Evolutionary conservation across 2,329 filamentous ascomycete species (phyloP).

Genomic region (Diplodia seriata): DNA sequence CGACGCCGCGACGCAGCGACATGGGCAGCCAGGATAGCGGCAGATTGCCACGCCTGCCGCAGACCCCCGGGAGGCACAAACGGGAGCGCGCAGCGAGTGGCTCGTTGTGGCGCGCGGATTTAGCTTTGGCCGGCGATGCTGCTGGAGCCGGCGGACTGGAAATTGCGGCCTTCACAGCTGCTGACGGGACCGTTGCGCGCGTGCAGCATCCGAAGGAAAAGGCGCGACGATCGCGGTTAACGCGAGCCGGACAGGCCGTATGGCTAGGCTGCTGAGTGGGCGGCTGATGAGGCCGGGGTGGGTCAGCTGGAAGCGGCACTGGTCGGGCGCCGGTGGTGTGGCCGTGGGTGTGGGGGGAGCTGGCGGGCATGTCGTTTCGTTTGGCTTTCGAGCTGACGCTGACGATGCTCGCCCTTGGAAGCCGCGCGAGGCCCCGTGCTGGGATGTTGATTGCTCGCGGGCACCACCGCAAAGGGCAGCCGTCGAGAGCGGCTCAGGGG

Average conservation of each 20-base stretch:
- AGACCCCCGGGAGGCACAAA: slow-evolving; percentile 7
- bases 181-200: slow-evolving; percentile 23
- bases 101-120: slow-evolving; percentile 9
- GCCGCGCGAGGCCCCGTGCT: slow-evolving; percentile 15
- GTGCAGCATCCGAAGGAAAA: slow-evolving; percentile 24
- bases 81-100: slow-evolving; percentile 12
- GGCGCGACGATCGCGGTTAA: slow-evolving; percentile 25
- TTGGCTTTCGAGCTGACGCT: slow-evolving; percentile 18
- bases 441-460: not conserved
- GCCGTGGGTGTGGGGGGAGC: slow-evolving; percentile 1
- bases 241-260: slow-evolving; percentile 19
- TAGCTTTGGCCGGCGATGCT: not conserved
- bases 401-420: slow-evolving; percentile 1
- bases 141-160: slow-evolving; percentile 6
- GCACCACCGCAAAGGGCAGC: not conserved
- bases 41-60: slow-evolving; percentile 23
- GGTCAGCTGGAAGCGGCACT: slow-evolving; percentile 25
- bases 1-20: not conserved
- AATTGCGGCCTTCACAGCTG: slow-evolving; percentile 3
- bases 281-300: slow-evolving; percentile 11
- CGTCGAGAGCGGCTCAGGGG: slow-evolving; percentile 20
- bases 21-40: slow-evolving; percentile 13
- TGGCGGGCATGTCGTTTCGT: slow-evolving; percentile 22
- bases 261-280: slow-evolving; percentile 22
- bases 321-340: slow-evolving; percentile 21